These are phyloP conservation scores for Umbellularia californica DNA, from an alignment of 164 flowering plant genomes.

Conservation along the genomic window DNA sequence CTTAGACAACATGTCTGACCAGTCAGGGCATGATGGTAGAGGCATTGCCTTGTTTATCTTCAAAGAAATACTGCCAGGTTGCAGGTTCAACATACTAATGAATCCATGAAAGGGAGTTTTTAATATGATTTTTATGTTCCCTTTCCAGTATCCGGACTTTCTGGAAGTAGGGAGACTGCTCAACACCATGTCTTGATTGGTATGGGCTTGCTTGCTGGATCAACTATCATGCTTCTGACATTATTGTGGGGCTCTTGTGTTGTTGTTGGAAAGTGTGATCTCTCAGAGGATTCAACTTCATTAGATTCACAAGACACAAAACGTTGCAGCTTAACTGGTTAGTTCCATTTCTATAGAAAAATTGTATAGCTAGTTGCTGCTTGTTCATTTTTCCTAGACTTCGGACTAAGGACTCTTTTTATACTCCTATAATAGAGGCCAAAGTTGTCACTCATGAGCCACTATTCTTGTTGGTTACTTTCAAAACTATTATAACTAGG, in stretches of 20 bases:
- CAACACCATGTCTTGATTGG: conserved; percentile 92
- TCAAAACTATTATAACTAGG: no score
- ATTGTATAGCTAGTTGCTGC: not conserved
- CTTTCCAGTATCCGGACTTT: conserved; percentile 76
- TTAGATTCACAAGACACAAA: conserved; percentile 39
- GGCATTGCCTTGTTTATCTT: not conserved
- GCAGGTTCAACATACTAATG: not conserved
- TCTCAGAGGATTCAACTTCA: conserved; percentile 44
- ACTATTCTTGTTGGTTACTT: no score
- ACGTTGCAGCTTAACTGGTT: conserved; percentile 53
- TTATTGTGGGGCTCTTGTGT: conserved; percentile 86
- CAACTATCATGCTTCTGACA: conserved; percentile 93
- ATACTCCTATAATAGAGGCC: no score
- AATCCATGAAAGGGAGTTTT: no score
- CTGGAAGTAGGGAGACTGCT: conserved; percentile 69
- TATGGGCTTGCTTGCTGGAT: conserved; percentile 95
- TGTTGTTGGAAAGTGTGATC: conserved; percentile 77
- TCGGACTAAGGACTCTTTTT: not conserved
- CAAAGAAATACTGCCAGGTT: not conserved
- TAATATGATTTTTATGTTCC: not conserved
- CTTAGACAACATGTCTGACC: not conserved
- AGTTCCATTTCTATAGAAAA: conserved; percentile 1
- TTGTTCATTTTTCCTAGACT: no score
- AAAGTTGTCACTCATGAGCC: not conserved
- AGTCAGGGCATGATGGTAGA: not conserved